phyloP scores from a whole-genome alignment of 305 asterid species.

The Rubia tinctorum region DNA sequence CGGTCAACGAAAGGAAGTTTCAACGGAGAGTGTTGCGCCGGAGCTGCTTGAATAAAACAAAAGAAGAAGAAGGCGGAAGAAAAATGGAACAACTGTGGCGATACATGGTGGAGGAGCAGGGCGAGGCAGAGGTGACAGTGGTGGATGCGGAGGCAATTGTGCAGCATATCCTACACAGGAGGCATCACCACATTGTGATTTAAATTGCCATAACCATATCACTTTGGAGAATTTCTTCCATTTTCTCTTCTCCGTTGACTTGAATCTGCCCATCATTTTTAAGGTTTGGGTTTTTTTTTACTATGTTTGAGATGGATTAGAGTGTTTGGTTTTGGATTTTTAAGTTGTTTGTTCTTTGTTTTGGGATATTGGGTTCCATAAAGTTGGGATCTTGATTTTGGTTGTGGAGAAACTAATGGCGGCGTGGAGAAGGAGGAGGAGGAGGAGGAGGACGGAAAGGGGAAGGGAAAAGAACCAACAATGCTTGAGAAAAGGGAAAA shows the following conservation, averaged over 20 bases:
- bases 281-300: slow-evolving; percentile 20
- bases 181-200: slow-evolving; percentile 37
- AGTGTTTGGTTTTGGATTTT: not conserved
- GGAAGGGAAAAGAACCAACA: no score
- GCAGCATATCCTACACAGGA: slow-evolving; percentile 36
- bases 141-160: slow-evolving; percentile 31
- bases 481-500: no score
- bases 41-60: no score
- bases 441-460: no score
- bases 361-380: not conserved
- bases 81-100: slow-evolving; percentile 38
- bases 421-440: no score
- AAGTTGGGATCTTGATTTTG: slow-evolving; percentile 9
- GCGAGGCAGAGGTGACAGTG: slow-evolving; percentile 20
- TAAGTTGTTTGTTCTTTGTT: not conserved
- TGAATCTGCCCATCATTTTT: slow-evolving; percentile 31
- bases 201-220: slow-evolving; percentile 27
- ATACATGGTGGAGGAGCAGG: slow-evolving; percentile 38
- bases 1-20: no score
- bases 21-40: no score
- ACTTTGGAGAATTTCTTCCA: slow-evolving; percentile 40
- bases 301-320: not conserved
- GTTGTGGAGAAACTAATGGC: no score
- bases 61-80: no score
- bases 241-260: slow-evolving; percentile 33